These are phyloP conservation scores for Acacia pycnantha DNA, from an alignment of 331 rosid species.

Conservation along the genomic window DNA sequence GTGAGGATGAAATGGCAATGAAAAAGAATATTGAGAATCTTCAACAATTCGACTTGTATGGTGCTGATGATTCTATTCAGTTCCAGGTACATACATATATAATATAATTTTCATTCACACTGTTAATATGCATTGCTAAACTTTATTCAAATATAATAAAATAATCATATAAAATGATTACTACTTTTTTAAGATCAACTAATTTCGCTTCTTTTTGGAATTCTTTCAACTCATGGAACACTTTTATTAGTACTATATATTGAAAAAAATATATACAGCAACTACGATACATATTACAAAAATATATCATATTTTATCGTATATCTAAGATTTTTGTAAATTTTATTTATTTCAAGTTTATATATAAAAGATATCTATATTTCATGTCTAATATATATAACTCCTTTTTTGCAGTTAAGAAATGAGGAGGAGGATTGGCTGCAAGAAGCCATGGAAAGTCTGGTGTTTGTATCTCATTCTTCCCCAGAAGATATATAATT, in stretches of 20 bases:
- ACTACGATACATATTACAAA: background rate
- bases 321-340: too few relatives aligned
- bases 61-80: constrained; percentile 43
- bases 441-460: constrained; percentile 75
- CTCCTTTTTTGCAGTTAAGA: constrained; percentile 52
- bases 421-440: constrained; percentile 78
- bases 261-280: background rate
- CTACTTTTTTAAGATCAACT: background rate
- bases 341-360: background rate
- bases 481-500: constrained; percentile 37
- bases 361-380: background rate
- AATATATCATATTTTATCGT: background rate
- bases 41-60: constrained; percentile 40
- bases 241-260: background rate
- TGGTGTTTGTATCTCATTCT: constrained; percentile 56
- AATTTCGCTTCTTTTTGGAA: background rate
- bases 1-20: constrained; percentile 44
- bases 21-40: constrained; percentile 34
- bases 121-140: too few relatives aligned
- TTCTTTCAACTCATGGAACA: background rate
- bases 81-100: constrained; percentile 24
- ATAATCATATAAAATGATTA: background rate
- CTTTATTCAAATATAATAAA: background rate
- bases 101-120: too few relatives aligned
- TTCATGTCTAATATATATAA: background rate